These are phyloP conservation scores for Typha latifolia DNA, from an alignment of 176 grass and related monocot genomes.

Conservation along the genomic window DNA sequence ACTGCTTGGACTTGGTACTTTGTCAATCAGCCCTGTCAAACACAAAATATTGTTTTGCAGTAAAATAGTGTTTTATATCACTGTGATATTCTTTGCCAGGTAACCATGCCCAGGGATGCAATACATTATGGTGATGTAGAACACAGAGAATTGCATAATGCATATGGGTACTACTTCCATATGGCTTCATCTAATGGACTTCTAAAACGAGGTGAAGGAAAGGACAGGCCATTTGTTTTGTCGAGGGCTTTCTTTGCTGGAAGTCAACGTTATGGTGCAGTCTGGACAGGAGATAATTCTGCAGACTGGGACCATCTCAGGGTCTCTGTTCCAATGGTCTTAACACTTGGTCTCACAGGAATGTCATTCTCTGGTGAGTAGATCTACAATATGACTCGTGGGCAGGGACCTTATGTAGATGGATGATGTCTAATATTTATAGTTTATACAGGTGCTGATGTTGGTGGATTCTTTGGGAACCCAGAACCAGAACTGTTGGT, in stretches of 20 bases:
- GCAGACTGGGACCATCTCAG: slow-evolving; percentile 97
- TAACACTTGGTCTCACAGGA: slow-evolving; percentile 93
- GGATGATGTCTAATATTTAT: slow-evolving; percentile 15
- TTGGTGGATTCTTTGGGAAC: slow-evolving; percentile 96
- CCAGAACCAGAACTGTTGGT: slow-evolving; percentile 81
- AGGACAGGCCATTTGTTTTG: slow-evolving; percentile 94
- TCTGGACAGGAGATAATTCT: slow-evolving; percentile 92
- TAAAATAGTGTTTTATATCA: not conserved
- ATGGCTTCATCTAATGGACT: slow-evolving; percentile 90
- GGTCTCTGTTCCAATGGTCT: slow-evolving; percentile 83
- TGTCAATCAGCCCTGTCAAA: too few species aligned
- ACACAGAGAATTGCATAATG: slow-evolving; percentile 91
- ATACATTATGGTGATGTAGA: slow-evolving; percentile 73
- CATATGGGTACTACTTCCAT: slow-evolving; percentile 99
- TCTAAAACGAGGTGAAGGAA: slow-evolving; percentile 68
- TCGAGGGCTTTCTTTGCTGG: slow-evolving; percentile 93
- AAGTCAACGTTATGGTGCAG: slow-evolving; percentile 75
- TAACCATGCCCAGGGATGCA: slow-evolving; percentile 96
- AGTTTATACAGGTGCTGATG: slow-evolving; percentile 66
- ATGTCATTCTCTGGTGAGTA: slow-evolving; percentile 79
- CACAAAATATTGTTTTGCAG: too few species aligned
- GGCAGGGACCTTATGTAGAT: not conserved
- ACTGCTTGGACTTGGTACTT: too few species aligned
- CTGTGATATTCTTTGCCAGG: slow-evolving; percentile 26
- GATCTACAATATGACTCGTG: slow-evolving; percentile 14